Evolutionary conservation across 202 grass and related monocot genomes (phyloP).

Genomic region (Saccharum hybrid): DNA sequence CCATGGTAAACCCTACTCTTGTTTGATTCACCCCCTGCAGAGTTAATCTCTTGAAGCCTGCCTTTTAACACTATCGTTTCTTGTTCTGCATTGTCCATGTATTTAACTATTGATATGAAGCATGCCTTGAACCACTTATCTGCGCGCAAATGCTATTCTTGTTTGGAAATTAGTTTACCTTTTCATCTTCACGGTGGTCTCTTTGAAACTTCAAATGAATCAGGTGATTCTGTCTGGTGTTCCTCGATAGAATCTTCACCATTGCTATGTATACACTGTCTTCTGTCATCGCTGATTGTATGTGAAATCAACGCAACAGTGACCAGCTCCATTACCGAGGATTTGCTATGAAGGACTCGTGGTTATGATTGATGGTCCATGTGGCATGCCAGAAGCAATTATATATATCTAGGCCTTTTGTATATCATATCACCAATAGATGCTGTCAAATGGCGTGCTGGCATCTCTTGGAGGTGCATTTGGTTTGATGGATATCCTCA

Average conservation of each 20-base stretch:
- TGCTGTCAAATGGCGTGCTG: neutral
- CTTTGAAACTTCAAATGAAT: conserved; percentile 22
- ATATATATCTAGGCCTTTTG: neutral
- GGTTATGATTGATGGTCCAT: neutral
- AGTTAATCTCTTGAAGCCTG: neutral
- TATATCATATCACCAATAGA: neutral
- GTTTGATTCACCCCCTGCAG: neutral
- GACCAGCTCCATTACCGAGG: neutral
- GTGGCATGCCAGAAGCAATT: neutral
- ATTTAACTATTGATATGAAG: conserved; percentile 11
- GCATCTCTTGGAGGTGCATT: neutral
- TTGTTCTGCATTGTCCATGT: neutral
- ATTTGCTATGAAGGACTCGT: neutral
- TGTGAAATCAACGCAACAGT: neutral
- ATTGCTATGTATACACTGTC: neutral
- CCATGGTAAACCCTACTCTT: neutral
- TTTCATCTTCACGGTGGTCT: neutral
- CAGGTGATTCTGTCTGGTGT: conserved; percentile 14
- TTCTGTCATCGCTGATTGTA: neutral
- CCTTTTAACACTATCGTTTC: neutral
- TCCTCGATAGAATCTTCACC: neutral
- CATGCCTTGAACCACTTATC: neutral
- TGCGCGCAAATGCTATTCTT: neutral
- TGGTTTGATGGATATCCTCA: neutral
- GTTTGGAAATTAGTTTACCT: conserved; percentile 20